Percentiles rank a stretch among this genome's conserved stretches.
These are phyloP conservation scores for Cichorium intybus DNA, from an alignment of 140 eudicot genomes.

Conservation along the genomic window DNA sequence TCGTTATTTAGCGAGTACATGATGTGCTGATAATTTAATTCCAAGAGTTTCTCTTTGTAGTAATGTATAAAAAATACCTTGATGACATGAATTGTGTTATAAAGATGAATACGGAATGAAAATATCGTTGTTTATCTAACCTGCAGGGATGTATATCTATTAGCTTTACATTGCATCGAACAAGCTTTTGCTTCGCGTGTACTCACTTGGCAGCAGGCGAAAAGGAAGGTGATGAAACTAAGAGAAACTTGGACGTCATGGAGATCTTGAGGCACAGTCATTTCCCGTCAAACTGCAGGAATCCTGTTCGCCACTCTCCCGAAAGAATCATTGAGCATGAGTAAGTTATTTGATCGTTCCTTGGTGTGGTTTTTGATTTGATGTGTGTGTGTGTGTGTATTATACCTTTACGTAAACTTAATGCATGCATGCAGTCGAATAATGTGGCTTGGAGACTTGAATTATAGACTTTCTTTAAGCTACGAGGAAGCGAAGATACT, in stretches of 20 bases:
- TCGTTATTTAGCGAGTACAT: not conserved
- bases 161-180: conserved; percentile 65
- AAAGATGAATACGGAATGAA: not conserved
- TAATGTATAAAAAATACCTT: too few species aligned
- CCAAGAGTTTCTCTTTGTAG: too few species aligned
- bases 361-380: not conserved
- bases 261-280: conserved; percentile 59
- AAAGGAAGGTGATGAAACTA: conserved; percentile 75
- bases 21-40: not conserved
- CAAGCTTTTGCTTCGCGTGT: conserved; percentile 78
- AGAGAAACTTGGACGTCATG: conserved; percentile 59
- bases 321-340: conserved; percentile 65
- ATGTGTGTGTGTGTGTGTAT: too few species aligned
- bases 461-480: conserved; percentile 61
- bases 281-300: conserved; percentile 55
- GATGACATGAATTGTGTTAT: not conserved
- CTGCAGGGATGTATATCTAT: conserved; percentile 76
- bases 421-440: conserved; percentile 44
- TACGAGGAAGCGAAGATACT: conserved; percentile 47
- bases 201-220: conserved; percentile 85
- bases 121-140: not conserved
- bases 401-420: not conserved
- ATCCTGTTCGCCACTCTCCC: conserved; percentile 38
- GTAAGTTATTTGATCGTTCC: conserved; percentile 33
- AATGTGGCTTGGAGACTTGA: conserved; percentile 81